Conservation (phyloP, 1,284 basidiomycete species). For the Lignosus rhinocerotis region DNA sequence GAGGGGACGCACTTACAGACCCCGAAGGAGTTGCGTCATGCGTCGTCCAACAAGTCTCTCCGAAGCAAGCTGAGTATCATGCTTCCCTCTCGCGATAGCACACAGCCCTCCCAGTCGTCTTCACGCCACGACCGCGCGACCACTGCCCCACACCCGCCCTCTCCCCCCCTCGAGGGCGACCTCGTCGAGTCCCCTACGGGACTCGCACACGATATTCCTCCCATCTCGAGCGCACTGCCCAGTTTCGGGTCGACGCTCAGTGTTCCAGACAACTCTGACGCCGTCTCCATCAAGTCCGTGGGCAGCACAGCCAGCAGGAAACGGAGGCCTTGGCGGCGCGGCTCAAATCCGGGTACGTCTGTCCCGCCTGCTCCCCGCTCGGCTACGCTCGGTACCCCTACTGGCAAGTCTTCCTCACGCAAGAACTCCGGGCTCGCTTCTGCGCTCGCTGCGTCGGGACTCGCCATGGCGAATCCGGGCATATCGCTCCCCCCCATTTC, state of each 20-base stretch:
- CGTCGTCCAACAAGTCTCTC: constrained; percentile 27
- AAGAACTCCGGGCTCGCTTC: constrained; percentile 52
- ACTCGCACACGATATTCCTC: constrained; percentile 29
- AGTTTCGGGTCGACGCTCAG: constrained; percentile 27
- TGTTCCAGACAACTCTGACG: constrained; percentile 40
- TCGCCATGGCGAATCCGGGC: constrained; percentile 63
- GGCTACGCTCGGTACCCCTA: constrained; percentile 10
- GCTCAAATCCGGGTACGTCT: constrained; percentile 17
- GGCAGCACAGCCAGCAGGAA: constrained; percentile 40
- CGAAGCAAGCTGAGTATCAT: constrained; percentile 30
- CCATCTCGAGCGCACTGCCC: constrained; percentile 24
- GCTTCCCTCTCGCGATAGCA: constrained; percentile 21
- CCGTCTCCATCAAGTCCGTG: constrained; percentile 40
- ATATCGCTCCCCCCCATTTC: constrained; percentile 45
- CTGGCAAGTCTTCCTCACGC: constrained; percentile 23
- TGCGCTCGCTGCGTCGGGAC: constrained; percentile 65
- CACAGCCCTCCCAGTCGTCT: constrained; percentile 14
- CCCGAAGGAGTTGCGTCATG: constrained; percentile 23
- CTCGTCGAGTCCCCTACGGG: constrained; percentile 54
- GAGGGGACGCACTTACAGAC: constrained; percentile 17
- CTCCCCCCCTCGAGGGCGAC: constrained; percentile 29
- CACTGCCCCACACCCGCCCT: constrained; percentile 28
- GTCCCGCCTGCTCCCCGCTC: constrained; percentile 29
- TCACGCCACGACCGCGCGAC: constrained; percentile 26
- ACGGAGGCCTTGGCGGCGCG: constrained; percentile 33